Percentiles rank a stretch among this genome's conserved stretches.
phyloP scores from a whole-genome alignment of 2,329 filamentous ascomycete species.

The Ceratocystis destructans region DNA sequence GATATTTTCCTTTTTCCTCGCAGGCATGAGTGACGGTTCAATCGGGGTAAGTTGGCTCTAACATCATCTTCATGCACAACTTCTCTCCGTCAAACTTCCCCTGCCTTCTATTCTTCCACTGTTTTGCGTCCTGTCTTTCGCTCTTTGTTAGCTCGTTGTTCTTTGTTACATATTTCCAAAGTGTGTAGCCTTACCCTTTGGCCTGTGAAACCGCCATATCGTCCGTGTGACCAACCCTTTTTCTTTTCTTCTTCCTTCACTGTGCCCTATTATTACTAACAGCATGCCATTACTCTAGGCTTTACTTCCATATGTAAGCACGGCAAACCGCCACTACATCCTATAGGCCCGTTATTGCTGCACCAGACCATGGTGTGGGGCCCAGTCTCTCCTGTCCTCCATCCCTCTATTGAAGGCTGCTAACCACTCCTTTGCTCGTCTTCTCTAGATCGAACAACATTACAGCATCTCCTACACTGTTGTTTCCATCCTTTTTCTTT shows the following conservation, averaged over 20 bases:
- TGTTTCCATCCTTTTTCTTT: constrained; percentile 53
- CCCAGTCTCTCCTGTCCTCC: not conserved
- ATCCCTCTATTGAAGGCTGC: not conserved
- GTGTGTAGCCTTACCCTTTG: no score
- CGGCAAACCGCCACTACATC: not conserved
- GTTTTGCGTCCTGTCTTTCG: not conserved
- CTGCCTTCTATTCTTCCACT: no score
- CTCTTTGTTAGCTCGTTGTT: not conserved
- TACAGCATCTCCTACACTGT: constrained; percentile 48
- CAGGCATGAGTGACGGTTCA: constrained; percentile 56
- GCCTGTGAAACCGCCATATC: no score
- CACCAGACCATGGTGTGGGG: not conserved
- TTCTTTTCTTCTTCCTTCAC: not conserved
- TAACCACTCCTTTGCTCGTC: not conserved
- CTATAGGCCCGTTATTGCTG: not conserved
- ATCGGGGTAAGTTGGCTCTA: constrained; percentile 38
- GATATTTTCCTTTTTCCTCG: constrained; percentile 48
- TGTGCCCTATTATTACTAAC: not conserved
- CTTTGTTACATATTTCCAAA: no score
- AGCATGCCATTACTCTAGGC: constrained; percentile 26
- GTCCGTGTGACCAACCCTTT: no score
- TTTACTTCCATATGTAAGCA: constrained; percentile 34
- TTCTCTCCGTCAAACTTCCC: no score
- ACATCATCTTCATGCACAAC: no score
- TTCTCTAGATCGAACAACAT: constrained; percentile 28